These are phyloP conservation scores for Colletotrichum coccodes DNA, from an alignment of 2,329 filamentous ascomycete genomes.

Conservation along the genomic window DNA sequence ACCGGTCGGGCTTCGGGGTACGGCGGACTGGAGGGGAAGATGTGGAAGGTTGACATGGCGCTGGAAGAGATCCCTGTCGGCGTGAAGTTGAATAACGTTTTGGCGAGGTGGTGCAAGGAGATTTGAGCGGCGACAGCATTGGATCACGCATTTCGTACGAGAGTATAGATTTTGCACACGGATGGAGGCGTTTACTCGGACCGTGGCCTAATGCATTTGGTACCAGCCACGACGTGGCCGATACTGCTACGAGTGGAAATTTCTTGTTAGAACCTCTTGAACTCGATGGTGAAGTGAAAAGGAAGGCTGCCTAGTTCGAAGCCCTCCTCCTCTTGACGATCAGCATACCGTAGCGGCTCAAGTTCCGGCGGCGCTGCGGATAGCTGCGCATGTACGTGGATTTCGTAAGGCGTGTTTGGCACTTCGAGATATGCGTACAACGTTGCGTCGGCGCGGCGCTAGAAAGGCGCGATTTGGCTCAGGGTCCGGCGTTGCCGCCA, in stretches of 20 bases:
- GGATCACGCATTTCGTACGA: neutral
- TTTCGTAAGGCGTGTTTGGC: neutral
- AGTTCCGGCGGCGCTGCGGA: neutral
- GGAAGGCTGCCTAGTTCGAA: neutral
- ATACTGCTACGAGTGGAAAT: neutral
- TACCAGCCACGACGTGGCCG: neutral
- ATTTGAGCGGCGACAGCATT: conserved; percentile 55
- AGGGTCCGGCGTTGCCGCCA: neutral
- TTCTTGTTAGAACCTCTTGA: no score
- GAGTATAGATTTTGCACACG: neutral
- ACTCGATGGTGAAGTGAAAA: neutral
- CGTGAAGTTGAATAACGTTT: conserved; percentile 65
- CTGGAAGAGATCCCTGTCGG: conserved; percentile 80
- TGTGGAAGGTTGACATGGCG: conserved; percentile 80
- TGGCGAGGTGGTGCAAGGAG: conserved; percentile 82
- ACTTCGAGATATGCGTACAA: neutral
- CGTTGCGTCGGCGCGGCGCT: neutral
- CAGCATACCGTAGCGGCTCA: no score
- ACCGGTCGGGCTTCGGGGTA: conserved; percentile 46
- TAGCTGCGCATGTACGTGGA: neutral
- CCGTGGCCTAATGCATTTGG: neutral
- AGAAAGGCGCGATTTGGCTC: neutral
- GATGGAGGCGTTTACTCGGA: neutral
- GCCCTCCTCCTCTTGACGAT: neutral
- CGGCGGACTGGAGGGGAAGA: conserved; percentile 69